Conservation (phyloP, 148 eudicot genomes). For the Fagopyrum tataricum region DNA sequence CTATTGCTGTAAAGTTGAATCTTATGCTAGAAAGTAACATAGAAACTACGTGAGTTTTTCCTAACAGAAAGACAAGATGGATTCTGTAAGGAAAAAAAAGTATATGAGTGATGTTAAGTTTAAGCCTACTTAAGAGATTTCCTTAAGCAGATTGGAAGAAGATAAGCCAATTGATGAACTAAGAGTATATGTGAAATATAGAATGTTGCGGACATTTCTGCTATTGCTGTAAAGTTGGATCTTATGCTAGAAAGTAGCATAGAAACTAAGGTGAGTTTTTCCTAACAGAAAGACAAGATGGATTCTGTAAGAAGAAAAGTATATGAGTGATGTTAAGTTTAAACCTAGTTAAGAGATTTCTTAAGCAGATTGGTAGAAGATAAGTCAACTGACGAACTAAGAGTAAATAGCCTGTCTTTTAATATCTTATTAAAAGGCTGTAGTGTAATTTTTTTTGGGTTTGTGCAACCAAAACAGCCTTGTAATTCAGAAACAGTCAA, state of each 20-base stretch:
- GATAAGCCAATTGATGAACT: background rate
- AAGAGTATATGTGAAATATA: background rate
- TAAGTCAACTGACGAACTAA: background rate
- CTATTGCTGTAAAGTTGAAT: constrained; percentile 1
- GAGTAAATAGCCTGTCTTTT: background rate
- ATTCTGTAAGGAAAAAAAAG: background rate
- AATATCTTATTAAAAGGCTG: background rate
- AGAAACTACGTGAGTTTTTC: background rate
- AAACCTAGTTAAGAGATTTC: background rate
- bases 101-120: background rate
- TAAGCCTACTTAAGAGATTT: background rate
- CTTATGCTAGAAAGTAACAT: background rate
- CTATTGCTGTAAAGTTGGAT: constrained; percentile 1
- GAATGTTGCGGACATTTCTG: background rate
- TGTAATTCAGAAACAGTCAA: background rate
- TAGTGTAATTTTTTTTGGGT: background rate
- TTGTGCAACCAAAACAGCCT: background rate
- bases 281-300: background rate
- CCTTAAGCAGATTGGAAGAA: background rate
- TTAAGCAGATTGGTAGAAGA: background rate
- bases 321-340: background rate
- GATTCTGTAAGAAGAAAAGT: background rate
- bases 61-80: background rate
- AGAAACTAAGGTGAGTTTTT: background rate
- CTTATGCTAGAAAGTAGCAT: background rate